Evolutionary conservation across 1,139 yeast species (phyloP), one percentile per base, ranked within the genome.

Genomic region (Scheffersomyces parashehatae): DNA sequence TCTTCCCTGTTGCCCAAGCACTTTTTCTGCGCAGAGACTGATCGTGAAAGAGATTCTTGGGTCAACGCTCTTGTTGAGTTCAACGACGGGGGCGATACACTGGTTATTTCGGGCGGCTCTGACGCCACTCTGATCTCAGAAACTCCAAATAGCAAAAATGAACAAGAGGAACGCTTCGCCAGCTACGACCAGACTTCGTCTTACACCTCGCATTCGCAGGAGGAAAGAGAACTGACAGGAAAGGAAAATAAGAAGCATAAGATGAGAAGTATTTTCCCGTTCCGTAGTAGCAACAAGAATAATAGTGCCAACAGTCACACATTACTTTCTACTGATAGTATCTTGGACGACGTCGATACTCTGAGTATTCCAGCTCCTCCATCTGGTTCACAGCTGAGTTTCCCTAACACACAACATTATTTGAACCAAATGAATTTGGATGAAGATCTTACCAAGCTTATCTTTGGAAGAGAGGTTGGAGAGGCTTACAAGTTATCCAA

Each of bases 1-100:
- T 74, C 84, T 1, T 68, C 76, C 15, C 70, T 81, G 2, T 62
- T 59, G 31, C 77, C 81, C 2, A 83, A 82, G 46, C 90, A 87
- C 60, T 79, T 83, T 41, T 76, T 90, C 48, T 89, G 96, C 64
- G 89, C 96, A 2, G 97, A 90, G 60, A 81, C 86, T 1, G 88
- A 86, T 42, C 75, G 71, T 29, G 96, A 89, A 55, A 78, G 96
- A 42, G 95, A 88, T 53, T 75, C 75, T 4, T 88, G 97, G 97
- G 79, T 85, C 26, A 73, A 79, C 15, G 75, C 80, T 1, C 65
- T 86, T 50, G 71, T 83, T 35, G 83, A 79, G 46, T 70, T 71
- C 48, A 66, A 52, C 36, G 58, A 50, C 12, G 33, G 46, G 1
- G 42, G 35, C 4, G 48, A 49, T 28, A 35, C 47, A 12, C 34